Percentiles rank a stretch among this genome's conserved stretches.
Evolutionary conservation across 768 basidiomycete genomes (phyloP).

Genomic region (Tylopilus subfusipes): DNA sequence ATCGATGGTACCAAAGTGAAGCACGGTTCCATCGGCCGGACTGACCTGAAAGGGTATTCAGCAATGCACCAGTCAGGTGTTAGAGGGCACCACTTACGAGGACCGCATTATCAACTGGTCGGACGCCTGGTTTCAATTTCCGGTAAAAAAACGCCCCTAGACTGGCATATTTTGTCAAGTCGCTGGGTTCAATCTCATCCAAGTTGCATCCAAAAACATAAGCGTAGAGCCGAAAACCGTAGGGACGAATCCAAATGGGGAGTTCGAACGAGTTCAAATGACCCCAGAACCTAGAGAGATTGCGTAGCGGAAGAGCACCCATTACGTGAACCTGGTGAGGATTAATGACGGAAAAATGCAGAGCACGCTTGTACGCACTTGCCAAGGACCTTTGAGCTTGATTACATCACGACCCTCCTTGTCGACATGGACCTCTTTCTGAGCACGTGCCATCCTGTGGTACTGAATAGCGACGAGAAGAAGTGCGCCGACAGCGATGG

Average conservation of each 20-base stretch:
- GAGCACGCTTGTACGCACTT: conserved; percentile 46
- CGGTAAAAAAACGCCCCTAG: conserved; percentile 98
- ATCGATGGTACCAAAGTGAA: conserved; percentile 87
- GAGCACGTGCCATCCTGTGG: conserved; percentile 47
- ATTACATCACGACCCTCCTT: conserved; percentile 82
- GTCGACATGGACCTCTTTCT: conserved; percentile 70
- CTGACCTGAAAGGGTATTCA: conserved; percentile 56
- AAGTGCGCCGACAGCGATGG: conserved; percentile 86
- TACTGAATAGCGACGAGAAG: conserved; percentile 78
- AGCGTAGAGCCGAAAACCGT: conserved; percentile 82
- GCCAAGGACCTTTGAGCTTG: conserved; percentile 87
- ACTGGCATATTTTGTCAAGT: conserved; percentile 75
- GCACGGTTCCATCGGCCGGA: conserved; percentile 89
- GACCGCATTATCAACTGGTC: conserved; percentile 73
- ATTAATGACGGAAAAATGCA: neutral
- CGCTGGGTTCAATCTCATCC: conserved; percentile 77
- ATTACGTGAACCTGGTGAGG: conserved; percentile 82
- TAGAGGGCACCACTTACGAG: conserved; percentile 47
- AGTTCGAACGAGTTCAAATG: conserved; percentile 91
- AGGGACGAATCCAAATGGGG: conserved; percentile 93
- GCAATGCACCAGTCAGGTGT: neutral
- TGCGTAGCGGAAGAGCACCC: conserved; percentile 90
- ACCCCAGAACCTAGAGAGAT: conserved; percentile 96
- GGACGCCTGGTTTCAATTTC: conserved; percentile 71
- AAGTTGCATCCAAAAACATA: conserved; percentile 92